Evolutionary conservation across 345 rosid genomes (phyloP).

Genomic region (Murraya paniculata): DNA sequence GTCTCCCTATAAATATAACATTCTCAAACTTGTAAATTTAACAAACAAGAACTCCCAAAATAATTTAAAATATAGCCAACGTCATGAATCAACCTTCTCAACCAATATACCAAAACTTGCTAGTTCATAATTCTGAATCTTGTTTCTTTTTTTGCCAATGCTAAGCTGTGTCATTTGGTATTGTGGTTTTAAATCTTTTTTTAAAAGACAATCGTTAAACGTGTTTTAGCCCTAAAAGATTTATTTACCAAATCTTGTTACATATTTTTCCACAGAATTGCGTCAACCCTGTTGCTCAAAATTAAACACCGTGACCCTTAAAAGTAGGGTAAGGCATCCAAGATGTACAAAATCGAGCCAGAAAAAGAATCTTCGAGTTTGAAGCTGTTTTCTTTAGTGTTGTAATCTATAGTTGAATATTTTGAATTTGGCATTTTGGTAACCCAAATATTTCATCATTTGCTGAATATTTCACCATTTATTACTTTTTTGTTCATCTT

Average conservation of each 20-base stretch:
- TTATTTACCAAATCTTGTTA: too few relatives aligned
- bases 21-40: too few relatives aligned
- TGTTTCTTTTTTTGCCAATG: too few relatives aligned
- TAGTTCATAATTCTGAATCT: neutral
- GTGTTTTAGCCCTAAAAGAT: neutral
- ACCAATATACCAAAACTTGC: neutral
- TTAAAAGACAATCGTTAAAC: neutral
- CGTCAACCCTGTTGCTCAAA: constrained; percentile 57
- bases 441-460: too few relatives aligned
- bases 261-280: constrained; percentile 31
- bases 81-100: too few relatives aligned
- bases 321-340: constrained; percentile 22
- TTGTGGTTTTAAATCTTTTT: neutral
- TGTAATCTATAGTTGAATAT: too few relatives aligned
- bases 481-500: too few relatives aligned
- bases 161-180: neutral
- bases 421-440: too few relatives aligned
- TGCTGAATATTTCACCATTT: too few relatives aligned
- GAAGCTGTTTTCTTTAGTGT: constrained; percentile 5
- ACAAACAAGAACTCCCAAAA: too few relatives aligned
- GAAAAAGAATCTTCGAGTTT: constrained; percentile 30
- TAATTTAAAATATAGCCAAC: too few relatives aligned
- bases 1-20: too few relatives aligned
- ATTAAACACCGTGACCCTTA: constrained; percentile 43
- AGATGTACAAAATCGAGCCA: constrained; percentile 43